Conservation (phyloP, 306 rosid genomes). For the Lotus japonicus region DNA sequence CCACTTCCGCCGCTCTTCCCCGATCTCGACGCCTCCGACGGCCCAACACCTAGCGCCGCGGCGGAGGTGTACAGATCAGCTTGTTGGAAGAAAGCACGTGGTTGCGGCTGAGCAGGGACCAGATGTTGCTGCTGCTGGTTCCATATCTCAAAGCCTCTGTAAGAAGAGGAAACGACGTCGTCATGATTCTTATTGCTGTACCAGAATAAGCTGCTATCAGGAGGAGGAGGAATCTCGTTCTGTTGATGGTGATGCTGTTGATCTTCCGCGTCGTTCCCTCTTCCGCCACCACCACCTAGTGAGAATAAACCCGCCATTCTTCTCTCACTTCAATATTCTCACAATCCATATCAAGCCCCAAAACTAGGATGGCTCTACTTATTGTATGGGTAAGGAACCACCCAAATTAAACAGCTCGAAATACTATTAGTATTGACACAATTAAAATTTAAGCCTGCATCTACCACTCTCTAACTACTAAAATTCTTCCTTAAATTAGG, state of each 20-base stretch:
- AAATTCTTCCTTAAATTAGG: neutral
- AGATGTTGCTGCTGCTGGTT: constrained; percentile 59
- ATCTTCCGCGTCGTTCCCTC: constrained; percentile 16
- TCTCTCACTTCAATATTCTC: constrained; percentile 22
- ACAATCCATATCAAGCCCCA: constrained; percentile 69
- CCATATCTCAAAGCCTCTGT: constrained; percentile 80
- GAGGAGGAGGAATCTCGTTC: constrained; percentile 26
- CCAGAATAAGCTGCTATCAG: constrained; percentile 51
- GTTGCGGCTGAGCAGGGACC: constrained; percentile 16
- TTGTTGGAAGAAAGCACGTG: constrained; percentile 41
- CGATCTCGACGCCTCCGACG: constrained; percentile 30
- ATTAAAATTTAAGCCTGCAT: neutral
- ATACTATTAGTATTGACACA: too few species aligned
- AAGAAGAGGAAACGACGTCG: constrained; percentile 32
- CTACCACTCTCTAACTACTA: neutral
- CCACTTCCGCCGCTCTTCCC: constrained; percentile 40
- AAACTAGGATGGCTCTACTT: neutral
- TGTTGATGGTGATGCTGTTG: constrained; percentile 18
- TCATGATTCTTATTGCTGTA: constrained; percentile 47
- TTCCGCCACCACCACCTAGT: constrained; percentile 49
- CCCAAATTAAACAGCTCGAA: neutral
- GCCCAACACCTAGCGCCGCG: constrained; percentile 55
- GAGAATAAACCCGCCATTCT: constrained; percentile 90
- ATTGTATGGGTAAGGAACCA: neutral
- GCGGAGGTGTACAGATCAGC: constrained; percentile 74